phyloP scores from a whole-genome alignment of 306 rosid genomes.

The Cucumis melo region DNA sequence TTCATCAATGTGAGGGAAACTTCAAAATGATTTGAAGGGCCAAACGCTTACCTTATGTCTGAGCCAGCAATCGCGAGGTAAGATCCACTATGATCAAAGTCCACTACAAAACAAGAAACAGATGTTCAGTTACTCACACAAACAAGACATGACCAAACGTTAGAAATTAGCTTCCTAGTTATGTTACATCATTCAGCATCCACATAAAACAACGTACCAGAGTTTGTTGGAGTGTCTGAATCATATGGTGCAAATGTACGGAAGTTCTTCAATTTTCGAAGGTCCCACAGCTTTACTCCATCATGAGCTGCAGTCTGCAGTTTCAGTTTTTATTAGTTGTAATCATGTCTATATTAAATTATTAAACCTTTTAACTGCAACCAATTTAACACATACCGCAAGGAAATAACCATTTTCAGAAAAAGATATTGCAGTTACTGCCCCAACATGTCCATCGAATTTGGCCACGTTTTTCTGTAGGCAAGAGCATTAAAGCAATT shows the following conservation, averaged over 20 bases:
- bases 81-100: constrained; percentile 89
- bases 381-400: constrained; percentile 51
- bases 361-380: background rate
- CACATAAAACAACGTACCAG: constrained; percentile 31
- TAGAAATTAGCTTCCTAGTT: background rate
- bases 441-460: constrained; percentile 81
- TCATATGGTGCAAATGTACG: constrained; percentile 72
- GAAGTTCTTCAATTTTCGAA: constrained; percentile 85
- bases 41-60: constrained; percentile 59
- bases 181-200: background rate
- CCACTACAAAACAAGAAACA: constrained; percentile 48
- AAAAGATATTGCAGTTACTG: constrained; percentile 83
- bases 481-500: background rate
- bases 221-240: constrained; percentile 68
- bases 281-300: constrained; percentile 96
- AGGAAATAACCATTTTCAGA: constrained; percentile 97
- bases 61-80: constrained; percentile 92
- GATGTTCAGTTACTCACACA: background rate
- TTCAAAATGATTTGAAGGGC: background rate
- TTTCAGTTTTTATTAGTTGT: constrained; percentile 7
- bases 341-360: background rate
- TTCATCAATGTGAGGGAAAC: background rate
- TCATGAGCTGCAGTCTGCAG: constrained; percentile 88
- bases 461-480: constrained; percentile 80
- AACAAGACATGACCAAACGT: background rate